Evolutionary conservation across 1,284 basidiomycete genomes (phyloP).

Genomic region (Bjerkandera adusta): DNA sequence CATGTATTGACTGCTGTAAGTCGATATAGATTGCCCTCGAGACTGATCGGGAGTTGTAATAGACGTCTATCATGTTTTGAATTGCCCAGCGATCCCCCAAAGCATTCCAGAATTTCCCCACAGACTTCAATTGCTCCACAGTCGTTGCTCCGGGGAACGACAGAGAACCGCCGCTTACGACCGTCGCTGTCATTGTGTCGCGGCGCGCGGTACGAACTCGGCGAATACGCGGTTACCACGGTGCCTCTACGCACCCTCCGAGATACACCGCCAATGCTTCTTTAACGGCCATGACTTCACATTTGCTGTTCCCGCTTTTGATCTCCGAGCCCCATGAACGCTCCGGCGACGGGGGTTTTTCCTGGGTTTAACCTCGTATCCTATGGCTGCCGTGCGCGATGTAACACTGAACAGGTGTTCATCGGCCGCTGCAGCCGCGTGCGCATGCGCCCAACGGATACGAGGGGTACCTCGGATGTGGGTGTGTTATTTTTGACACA

Average conservation of each 20-base stretch:
- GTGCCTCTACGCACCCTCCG: too few relatives aligned
- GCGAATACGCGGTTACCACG: conserved; percentile 11
- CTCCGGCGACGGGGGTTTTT: conserved; percentile 7
- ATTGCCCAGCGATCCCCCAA: too few relatives aligned
- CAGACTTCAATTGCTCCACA: neutral
- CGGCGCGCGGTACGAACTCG: conserved; percentile 13
- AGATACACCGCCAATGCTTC: neutral
- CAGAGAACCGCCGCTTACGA: neutral
- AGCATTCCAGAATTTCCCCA: neutral
- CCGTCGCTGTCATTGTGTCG: neutral
- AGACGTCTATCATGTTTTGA: too few relatives aligned
- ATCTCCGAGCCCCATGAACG: conserved; percentile 4
- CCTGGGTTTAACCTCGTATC: conserved; percentile 5
- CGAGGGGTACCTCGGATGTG: conserved; percentile 1
- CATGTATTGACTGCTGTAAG: too few relatives aligned
- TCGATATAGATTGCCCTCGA: too few relatives aligned
- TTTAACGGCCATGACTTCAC: neutral
- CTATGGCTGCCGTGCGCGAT: neutral
- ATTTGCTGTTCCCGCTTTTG: neutral
- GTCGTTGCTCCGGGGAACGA: neutral
- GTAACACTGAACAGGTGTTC: conserved; percentile 15
- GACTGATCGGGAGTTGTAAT: too few relatives aligned
- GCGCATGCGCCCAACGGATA: too few relatives aligned
- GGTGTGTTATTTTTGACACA: neutral
- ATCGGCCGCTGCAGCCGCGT: too few relatives aligned